Percentiles rank a stretch among this genome's conserved stretches.
Conservation (phyloP, 192 early-diverging fungal species). For the Dissophora globulifera region DNA sequence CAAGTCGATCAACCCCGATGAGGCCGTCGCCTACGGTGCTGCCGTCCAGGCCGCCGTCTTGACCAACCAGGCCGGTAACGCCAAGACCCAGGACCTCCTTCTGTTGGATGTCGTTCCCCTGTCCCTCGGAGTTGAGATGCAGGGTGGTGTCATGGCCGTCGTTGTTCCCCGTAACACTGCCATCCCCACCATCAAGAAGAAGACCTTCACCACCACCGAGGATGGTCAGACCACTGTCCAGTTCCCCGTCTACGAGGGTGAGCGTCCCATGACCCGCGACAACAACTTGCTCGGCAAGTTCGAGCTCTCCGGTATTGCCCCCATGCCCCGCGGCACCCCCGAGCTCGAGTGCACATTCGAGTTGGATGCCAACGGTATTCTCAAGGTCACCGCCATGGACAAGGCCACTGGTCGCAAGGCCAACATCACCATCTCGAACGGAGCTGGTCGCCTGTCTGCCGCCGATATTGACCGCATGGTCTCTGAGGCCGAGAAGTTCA, state of each 20-base stretch:
- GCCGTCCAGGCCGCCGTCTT: conserved; percentile 92
- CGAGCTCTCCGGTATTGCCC: conserved; percentile 81
- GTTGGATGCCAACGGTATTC: conserved; percentile 88
- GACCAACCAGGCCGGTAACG: conserved; percentile 69
- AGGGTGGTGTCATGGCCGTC: conserved; percentile 85
- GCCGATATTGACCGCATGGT: conserved; percentile 97
- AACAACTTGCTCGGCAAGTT: conserved; percentile 92
- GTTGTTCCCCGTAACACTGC: conserved; percentile 87
- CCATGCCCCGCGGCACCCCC: conserved; percentile 82
- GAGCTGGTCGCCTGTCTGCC: conserved; percentile 88
- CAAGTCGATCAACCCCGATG: conserved; percentile 97
- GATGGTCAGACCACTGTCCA: conserved; percentile 89
- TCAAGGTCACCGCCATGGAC: conserved; percentile 93
- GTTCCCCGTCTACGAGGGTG: conserved; percentile 89
- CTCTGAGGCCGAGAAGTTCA: conserved; percentile 88
- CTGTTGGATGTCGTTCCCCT: conserved; percentile 88
- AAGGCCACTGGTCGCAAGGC: conserved; percentile 92
- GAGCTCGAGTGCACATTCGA: conserved; percentile 88
- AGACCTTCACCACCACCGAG: conserved; percentile 83
- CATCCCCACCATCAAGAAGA: conserved; percentile 85
- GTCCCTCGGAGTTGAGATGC: conserved; percentile 86
- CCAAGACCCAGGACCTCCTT: conserved; percentile 76
- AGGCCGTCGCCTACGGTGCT: conserved; percentile 94
- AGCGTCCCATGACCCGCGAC: conserved; percentile 89
- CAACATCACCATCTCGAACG: conserved; percentile 96